Conservation (phyloP, 2,329 filamentous ascomycete species). For the Chaetomium strumarium region DNA sequence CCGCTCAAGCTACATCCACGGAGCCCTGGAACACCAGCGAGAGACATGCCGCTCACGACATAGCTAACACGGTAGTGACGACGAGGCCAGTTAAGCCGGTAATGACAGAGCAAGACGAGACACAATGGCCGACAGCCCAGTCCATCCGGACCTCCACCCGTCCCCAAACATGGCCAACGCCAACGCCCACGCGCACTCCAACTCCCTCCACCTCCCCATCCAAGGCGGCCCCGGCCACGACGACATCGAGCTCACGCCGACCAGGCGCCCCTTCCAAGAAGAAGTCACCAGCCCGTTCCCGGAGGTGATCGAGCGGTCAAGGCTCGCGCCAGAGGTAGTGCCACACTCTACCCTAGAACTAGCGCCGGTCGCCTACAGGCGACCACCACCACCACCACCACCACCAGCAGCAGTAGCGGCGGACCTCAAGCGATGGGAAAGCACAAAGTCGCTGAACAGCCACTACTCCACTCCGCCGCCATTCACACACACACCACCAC, state of each 20-base stretch:
- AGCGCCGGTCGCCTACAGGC: background rate
- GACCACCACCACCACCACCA: too few relatives aligned
- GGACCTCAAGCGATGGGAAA: background rate
- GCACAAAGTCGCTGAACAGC: background rate
- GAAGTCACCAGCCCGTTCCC: background rate
- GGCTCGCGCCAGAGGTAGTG: background rate
- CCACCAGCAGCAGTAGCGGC: too few relatives aligned
- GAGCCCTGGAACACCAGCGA: too few relatives aligned
- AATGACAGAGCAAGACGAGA: background rate
- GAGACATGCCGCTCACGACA: too few relatives aligned
- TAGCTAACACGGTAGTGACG: background rate
- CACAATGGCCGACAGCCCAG: background rate
- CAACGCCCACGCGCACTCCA: background rate
- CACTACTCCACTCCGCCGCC: background rate
- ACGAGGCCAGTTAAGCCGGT: background rate
- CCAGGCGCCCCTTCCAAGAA: conserved; percentile 2
- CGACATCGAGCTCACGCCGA: conserved; percentile 14
- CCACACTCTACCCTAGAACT: conserved; percentile 7
- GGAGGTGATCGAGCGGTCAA: background rate
- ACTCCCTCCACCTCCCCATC: conserved; percentile 1
- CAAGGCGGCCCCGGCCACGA: too few relatives aligned
- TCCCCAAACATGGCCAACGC: background rate
- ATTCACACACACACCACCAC: too few relatives aligned
- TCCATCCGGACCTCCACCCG: background rate
- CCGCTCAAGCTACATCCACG: too few relatives aligned